Base-by-base conservation (phyloP, 148 eudicot species). In the Amaranthus hypochondriacus region DNA sequence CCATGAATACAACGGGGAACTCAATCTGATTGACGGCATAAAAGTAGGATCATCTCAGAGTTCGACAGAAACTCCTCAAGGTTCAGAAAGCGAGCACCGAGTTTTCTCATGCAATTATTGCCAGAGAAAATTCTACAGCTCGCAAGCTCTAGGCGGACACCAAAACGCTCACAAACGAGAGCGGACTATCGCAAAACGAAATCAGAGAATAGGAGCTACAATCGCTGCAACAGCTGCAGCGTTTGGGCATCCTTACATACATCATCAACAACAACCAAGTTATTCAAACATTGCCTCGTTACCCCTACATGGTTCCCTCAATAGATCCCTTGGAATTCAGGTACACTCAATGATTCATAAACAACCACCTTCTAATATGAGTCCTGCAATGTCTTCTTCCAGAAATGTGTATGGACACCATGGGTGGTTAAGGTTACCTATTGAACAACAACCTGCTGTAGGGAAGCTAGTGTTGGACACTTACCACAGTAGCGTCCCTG, bases 161-260 rank as follows among this genome's bases (percentile, higher is more conserved):
- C 97, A 91, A 63, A 91, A 91, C 64, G 94, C 97, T 46, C 97
- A 91, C 82, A 91, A 91, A 73, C 82, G 87, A 72, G 97, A 91
- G 79, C 80, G 97, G 62, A 89, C 80, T 9, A 76, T 89, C 7
- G 89, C 89, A 6, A 91, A 87, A 67, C 72, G 91, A 70, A 83
- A 85, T 71, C 84, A 81, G 44, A 79, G 83, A 75, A 69, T 86
- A 72, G 83, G 80, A 15, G 82, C 86, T 10, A 75, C 80, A 69
- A 62, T 81, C 53, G 82, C 84, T 56, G 84, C 82, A 8, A 75
- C 82, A 46, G 77, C 78, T 18, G 84, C 81, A 44, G 83, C 78
- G 53, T 80, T 82, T 46, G 84, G 84, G 46, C 84, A 82, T 73
- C 82, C 80, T 53, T 83, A 84, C 78, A 61, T 82, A 50, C 77